These are phyloP conservation scores for Epichloe sibirici DNA, from an alignment of 2,329 filamentous ascomycete genomes.

Conservation along the genomic window DNA sequence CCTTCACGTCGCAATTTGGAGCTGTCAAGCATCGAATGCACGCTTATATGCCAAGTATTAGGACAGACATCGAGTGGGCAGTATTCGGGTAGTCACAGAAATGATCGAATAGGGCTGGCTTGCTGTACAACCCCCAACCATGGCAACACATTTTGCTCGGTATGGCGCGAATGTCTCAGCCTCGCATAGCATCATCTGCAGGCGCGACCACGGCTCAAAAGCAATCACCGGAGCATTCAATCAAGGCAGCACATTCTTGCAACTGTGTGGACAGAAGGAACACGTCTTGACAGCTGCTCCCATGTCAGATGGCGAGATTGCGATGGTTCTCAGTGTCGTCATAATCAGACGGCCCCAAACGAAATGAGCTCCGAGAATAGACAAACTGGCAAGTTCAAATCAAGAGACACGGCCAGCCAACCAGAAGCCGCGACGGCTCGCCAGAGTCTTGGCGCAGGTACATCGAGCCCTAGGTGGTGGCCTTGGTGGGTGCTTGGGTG, in stretches of 20 bases:
- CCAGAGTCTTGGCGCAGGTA: neutral
- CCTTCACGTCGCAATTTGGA: too few relatives aligned
- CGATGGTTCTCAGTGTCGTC: neutral
- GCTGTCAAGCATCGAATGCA: too few relatives aligned
- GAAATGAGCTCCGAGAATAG: neutral
- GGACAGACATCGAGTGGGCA: too few relatives aligned
- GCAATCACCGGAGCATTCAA: too few relatives aligned
- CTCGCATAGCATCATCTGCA: neutral
- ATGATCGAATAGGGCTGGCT: too few relatives aligned
- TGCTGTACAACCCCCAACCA: too few relatives aligned
- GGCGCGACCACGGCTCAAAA: too few relatives aligned
- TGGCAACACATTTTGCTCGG: neutral
- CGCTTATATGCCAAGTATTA: too few relatives aligned
- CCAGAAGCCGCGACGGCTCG: neutral
- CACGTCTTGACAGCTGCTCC: neutral
- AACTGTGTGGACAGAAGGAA: neutral
- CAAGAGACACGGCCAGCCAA: neutral
- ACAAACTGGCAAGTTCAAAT: neutral
- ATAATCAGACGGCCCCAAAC: neutral
- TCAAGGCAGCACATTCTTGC: too few relatives aligned
- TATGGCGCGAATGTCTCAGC: neutral
- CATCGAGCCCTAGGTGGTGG: neutral
- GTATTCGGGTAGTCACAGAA: too few relatives aligned
- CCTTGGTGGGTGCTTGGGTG: neutral
- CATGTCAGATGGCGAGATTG: neutral